These are phyloP conservation scores for Trichoderma sp. DNA, from an alignment of 2,329 filamentous ascomycete genomes.

Conservation along the genomic window DNA sequence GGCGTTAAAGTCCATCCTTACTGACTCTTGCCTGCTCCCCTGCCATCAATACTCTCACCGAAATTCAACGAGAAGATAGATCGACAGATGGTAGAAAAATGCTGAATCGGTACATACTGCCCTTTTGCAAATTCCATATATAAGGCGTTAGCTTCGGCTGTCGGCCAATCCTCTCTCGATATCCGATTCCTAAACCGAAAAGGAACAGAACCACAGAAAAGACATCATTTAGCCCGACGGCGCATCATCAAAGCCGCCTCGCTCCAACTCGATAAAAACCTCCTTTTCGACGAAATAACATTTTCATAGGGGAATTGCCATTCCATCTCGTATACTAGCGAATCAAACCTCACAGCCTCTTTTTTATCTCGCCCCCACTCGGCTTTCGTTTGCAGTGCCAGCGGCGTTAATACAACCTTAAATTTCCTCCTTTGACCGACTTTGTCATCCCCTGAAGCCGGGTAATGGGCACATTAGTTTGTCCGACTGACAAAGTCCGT, in stretches of 20 bases:
- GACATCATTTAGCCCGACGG: slow-evolving; percentile 17
- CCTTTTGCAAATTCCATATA: not conserved
- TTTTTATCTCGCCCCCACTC: not conserved
- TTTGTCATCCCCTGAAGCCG: not conserved
- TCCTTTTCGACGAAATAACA: not conserved
- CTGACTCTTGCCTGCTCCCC: not conserved
- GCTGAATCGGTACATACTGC: not conserved
- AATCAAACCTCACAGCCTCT: not conserved
- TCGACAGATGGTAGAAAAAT: not conserved
- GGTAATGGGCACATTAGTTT: not conserved
- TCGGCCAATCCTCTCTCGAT: not conserved
- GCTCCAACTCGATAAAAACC: not conserved
- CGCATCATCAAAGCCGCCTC: slow-evolving; percentile 9
- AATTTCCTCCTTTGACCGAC: not conserved
- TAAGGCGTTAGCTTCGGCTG: not conserved
- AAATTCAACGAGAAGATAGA: not conserved
- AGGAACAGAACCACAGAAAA: not conserved
- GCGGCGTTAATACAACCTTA: slow-evolving; percentile 1
- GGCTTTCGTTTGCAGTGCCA: not conserved
- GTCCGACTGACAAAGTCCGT: not conserved
- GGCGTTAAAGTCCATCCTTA: not conserved
- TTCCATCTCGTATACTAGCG: not conserved
- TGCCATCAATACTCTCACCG: not conserved
- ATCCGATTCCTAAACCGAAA: not conserved
- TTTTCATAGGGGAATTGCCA: not conserved